Evolutionary conservation across 345 rosid species (phyloP).

Genomic region (Hypericum perforatum): DNA sequence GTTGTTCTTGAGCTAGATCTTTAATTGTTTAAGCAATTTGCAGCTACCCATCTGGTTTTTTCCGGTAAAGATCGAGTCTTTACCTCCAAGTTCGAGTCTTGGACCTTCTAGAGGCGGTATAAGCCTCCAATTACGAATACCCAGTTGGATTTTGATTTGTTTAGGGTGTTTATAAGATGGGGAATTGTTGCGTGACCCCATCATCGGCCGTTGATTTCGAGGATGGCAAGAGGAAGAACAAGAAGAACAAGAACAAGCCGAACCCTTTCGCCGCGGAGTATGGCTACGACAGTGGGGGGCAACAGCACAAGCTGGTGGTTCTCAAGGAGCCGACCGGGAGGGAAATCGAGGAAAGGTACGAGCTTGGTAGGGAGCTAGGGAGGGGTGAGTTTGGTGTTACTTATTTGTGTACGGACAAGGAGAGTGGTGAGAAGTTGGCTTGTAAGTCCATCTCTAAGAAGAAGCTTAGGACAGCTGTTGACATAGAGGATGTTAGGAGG

Average conservation of each 20-base stretch:
- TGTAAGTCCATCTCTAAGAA: conserved; percentile 25
- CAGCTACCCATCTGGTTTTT: conserved; percentile 8
- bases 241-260: conserved; percentile 14
- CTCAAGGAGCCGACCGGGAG: conserved; percentile 16
- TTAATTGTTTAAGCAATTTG: background rate
- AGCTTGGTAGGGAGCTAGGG: conserved; percentile 25
- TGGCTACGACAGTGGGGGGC: conserved; percentile 8
- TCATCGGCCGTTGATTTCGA: background rate
- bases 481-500: conserved; percentile 27
- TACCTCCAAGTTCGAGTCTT: background rate
- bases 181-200: conserved; percentile 27
- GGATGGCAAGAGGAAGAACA: conserved; percentile 8
- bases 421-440: conserved; percentile 16
- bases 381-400: conserved; percentile 32
- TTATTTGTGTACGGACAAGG: conserved; percentile 23
- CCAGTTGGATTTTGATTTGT: background rate
- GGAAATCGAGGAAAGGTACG: conserved; percentile 21
- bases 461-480: conserved; percentile 24
- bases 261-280: conserved; percentile 15
- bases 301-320: conserved; percentile 11
- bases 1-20: conserved; percentile 6
- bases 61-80: conserved; percentile 12
- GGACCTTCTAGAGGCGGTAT: background rate
- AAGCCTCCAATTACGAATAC: conserved; percentile 8
- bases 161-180: conserved; percentile 9